Percentiles rank a stretch among this genome's conserved stretches.
These are phyloP conservation scores for Cardamine resedifolia DNA, from an alignment of 345 rosid genomes.

Conservation along the genomic window DNA sequence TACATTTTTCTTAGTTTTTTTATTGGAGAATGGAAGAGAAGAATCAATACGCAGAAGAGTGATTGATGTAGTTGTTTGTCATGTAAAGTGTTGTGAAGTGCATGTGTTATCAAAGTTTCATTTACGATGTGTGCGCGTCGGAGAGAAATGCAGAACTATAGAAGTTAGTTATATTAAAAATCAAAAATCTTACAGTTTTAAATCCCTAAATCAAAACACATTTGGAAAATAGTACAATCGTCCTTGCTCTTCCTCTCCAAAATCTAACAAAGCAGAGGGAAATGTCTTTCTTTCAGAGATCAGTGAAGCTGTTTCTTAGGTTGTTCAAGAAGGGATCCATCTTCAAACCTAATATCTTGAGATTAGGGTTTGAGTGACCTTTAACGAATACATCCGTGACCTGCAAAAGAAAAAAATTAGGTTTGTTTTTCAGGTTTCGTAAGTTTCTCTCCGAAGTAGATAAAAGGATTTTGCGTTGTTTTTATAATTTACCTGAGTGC, in stretches of 20 bases:
- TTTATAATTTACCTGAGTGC: constrained; percentile 61
- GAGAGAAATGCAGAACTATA: no score
- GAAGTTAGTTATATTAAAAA: no score
- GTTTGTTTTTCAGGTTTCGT: not conserved
- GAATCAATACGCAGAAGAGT: not conserved
- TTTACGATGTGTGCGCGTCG: no score
- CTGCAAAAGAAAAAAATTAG: constrained; percentile 44
- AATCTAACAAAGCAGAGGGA: constrained; percentile 5
- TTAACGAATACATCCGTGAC: constrained; percentile 58
- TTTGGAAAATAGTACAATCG: not conserved
- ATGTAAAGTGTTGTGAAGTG: constrained; percentile 6
- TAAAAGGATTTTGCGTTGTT: not conserved
- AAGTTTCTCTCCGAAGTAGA: not conserved
- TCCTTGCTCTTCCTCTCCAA: constrained; percentile 1
- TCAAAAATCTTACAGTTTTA: not conserved
- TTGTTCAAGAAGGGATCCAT: constrained; percentile 53
- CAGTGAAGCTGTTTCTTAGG: constrained; percentile 5
- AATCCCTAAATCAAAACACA: not conserved
- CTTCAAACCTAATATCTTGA: constrained; percentile 66
- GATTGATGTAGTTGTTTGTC: constrained; percentile 10
- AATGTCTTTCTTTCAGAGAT: constrained; percentile 1
- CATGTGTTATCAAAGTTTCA: not conserved
- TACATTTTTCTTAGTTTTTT: constrained; percentile 12
- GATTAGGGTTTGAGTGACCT: constrained; percentile 70
- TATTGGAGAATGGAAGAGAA: constrained; percentile 17